Conservation (phyloP, 202 grass and related monocot species). For the Brachypodium distachyon region DNA sequence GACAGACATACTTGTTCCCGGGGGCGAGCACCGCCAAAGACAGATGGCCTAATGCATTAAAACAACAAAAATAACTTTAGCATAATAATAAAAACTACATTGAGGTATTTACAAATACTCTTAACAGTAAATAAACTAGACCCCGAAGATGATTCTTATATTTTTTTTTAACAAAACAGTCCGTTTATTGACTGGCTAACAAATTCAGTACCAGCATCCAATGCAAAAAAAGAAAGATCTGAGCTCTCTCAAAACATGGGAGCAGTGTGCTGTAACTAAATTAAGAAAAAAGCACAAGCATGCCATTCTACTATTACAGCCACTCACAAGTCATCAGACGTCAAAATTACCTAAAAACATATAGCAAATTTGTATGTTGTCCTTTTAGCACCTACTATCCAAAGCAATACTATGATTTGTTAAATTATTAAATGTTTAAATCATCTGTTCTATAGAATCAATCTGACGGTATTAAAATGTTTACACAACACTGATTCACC, state of each 20-base stretch:
- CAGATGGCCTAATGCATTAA: conserved; percentile 49
- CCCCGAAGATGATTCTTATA: neutral
- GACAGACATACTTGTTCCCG: conserved; percentile 64
- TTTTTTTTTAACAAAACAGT: neutral
- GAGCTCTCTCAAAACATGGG: neutral
- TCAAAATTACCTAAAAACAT: too few relatives aligned
- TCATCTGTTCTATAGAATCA: neutral
- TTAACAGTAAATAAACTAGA: neutral
- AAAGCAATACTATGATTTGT: neutral
- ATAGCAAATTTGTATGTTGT: neutral
- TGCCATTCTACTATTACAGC: neutral
- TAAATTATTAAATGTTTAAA: neutral
- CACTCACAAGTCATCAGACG: too few relatives aligned
- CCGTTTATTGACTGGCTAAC: neutral
- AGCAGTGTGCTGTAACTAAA: neutral
- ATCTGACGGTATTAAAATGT: neutral
- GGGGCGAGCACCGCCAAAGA: conserved; percentile 90
- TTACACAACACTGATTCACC: neutral
- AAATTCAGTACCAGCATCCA: neutral
- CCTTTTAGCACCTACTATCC: neutral
- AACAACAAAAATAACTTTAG: neutral
- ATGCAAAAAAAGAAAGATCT: neutral
- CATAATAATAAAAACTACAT: neutral
- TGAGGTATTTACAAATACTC: neutral
- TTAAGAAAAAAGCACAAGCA: neutral